Percentiles rank a stretch among this genome's conserved stretches.
These are phyloP conservation scores for Colletotrichum gloeosporioides DNA, from an alignment of 2,329 filamentous ascomycete genomes.

Conservation along the genomic window DNA sequence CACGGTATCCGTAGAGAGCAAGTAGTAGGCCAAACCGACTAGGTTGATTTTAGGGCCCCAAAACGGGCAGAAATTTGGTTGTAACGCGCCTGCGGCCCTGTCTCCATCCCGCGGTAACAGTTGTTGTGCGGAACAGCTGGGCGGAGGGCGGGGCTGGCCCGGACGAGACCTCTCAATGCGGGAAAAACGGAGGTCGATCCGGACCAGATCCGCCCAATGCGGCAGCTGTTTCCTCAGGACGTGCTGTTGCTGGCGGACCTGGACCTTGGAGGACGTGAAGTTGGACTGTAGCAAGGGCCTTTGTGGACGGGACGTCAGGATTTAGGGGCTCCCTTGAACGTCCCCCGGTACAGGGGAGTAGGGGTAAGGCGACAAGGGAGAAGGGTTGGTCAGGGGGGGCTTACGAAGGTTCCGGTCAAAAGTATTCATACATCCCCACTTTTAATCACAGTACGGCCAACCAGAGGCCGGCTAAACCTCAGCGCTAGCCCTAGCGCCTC, in stretches of 20 bases:
- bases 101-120: slow-evolving; percentile 5
- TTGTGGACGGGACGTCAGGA: not conserved
- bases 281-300: not conserved
- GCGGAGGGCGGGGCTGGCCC: not conserved
- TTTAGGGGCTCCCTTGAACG: not conserved
- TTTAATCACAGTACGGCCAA: no score
- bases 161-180: slow-evolving; percentile 12
- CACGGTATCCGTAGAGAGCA: not conserved
- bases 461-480: no score
- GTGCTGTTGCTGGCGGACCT: not conserved
- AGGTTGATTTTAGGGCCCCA: not conserved
- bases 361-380: not conserved
- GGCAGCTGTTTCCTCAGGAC: not conserved
- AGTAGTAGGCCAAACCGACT: not conserved
- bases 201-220: slow-evolving; percentile 8
- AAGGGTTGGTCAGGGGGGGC: not conserved
- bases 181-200: slow-evolving; percentile 9
- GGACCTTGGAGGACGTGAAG: not conserved
- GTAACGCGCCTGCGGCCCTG: not conserved
- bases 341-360: not conserved
- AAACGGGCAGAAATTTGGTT: not conserved
- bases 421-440: no score
- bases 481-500: no score
- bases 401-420: no score
- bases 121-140: not conserved